A percentile compares a stretch with the other conserved stretches of the same genome.
Evolutionary conservation across 106 monocot genomes (phyloP).

Genomic region (Dendrobium huoshanense): DNA sequence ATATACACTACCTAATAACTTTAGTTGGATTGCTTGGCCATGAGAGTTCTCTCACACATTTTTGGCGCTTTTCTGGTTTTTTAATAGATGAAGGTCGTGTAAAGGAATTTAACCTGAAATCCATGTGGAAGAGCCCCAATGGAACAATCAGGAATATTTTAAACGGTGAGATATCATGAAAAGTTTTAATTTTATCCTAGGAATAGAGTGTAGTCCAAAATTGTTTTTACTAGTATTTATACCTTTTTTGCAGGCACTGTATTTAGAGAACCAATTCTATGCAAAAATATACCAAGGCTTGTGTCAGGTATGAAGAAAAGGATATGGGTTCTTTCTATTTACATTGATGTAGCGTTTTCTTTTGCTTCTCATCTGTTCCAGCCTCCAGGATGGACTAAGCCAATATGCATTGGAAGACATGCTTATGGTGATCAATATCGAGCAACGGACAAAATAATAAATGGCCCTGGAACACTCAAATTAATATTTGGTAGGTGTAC

Average conservation of each 20-base stretch:
- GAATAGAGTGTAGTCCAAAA: not conserved
- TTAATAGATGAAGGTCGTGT: constrained; percentile 73
- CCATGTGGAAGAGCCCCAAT: constrained; percentile 97
- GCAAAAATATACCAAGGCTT: constrained; percentile 83
- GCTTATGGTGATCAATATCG: constrained; percentile 95
- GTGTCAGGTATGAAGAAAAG: constrained; percentile 49
- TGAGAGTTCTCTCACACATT: not conserved
- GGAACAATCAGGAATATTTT: constrained; percentile 95
- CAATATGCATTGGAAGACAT: constrained; percentile 98
- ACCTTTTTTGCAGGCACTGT: constrained; percentile 59
- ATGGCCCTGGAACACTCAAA: constrained; percentile 89
- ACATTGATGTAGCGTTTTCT: not conserved
- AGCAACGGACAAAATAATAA: constrained; percentile 79
- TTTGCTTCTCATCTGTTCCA: constrained; percentile 1
- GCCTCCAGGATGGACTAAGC: constrained; percentile 76
- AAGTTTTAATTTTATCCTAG: not conserved
- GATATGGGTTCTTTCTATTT: not conserved
- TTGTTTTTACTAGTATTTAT: not conserved
- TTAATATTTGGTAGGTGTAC: constrained; percentile 62
- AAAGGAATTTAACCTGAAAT: constrained; percentile 84
- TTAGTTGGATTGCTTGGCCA: not conserved
- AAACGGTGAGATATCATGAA: constrained; percentile 43
- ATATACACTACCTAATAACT: not conserved
- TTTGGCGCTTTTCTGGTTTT: constrained; percentile 2
- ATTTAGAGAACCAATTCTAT: constrained; percentile 93